Conservation (phyloP, 225 moss, liverwort and hornwort species). For the Antitrichia curtipendula region DNA sequence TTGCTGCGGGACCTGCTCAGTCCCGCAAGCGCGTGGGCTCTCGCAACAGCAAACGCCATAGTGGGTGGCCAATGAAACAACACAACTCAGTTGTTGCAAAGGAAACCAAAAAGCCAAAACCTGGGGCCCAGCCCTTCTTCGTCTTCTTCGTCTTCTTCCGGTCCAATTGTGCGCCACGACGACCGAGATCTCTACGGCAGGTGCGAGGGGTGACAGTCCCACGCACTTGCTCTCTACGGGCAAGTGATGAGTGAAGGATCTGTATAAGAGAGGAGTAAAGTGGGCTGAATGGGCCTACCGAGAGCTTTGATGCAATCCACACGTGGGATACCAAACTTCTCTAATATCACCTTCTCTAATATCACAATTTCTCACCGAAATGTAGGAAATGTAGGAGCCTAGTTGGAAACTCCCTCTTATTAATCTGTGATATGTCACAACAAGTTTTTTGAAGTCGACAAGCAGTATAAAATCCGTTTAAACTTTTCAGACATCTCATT, state of each 20-base stretch:
- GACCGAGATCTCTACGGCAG: background rate
- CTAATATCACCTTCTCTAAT: background rate
- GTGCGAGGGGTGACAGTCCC: background rate
- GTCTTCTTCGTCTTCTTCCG: background rate
- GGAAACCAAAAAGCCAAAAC: background rate
- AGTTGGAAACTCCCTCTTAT: background rate
- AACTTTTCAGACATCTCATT: background rate
- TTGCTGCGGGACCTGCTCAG: background rate
- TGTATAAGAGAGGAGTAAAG: background rate
- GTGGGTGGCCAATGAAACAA: background rate
- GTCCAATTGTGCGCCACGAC: background rate
- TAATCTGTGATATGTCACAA: background rate
- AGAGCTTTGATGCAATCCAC: background rate
- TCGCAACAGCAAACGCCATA: background rate
- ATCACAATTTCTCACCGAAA: background rate
- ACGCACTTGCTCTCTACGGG: background rate
- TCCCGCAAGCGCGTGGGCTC: background rate
- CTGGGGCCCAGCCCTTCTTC: background rate
- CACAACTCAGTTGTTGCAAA: background rate
- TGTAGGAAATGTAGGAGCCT: background rate
- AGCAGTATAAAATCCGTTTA: background rate
- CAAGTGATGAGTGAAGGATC: background rate
- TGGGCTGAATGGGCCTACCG: background rate
- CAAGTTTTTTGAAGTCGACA: background rate
- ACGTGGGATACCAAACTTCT: background rate